Conservation (phyloP, 2,329 filamentous ascomycete species). For the Penicillium sp. region DNA sequence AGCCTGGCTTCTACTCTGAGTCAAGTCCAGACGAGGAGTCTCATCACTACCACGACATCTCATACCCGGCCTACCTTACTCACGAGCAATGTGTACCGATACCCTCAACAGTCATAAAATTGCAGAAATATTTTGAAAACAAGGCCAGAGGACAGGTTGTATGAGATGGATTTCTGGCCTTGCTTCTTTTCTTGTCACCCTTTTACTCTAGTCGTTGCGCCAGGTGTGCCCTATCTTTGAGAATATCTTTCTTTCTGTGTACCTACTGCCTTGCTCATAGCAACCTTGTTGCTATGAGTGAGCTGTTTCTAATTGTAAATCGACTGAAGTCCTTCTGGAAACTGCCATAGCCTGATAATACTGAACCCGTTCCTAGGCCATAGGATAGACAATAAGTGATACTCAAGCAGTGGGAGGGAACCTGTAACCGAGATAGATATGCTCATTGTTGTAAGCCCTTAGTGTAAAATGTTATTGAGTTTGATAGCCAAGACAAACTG, state of each 20-base stretch:
- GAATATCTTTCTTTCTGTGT: background rate
- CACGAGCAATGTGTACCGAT: conserved; percentile 25
- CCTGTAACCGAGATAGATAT: too few relatives aligned
- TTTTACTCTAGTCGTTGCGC: background rate
- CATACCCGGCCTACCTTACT: conserved; percentile 9
- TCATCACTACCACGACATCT: background rate
- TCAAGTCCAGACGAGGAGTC: background rate
- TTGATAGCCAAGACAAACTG: too few relatives aligned
- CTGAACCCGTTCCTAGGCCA: too few relatives aligned
- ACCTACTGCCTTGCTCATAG: background rate
- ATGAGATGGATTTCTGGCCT: background rate
- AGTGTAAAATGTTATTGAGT: too few relatives aligned
- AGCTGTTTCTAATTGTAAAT: background rate
- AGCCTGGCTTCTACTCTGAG: background rate
- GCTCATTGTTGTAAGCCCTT: too few relatives aligned
- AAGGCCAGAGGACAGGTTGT: background rate
- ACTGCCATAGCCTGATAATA: too few relatives aligned
- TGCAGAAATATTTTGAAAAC: background rate
- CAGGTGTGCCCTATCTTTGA: background rate
- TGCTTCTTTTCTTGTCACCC: background rate
- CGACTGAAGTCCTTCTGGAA: background rate
- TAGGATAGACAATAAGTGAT: too few relatives aligned
- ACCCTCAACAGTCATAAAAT: conserved; percentile 12
- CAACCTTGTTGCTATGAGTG: background rate
- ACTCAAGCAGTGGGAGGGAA: too few relatives aligned